Percentiles rank a stretch among this genome's conserved stretches.
Evolutionary conservation across 352 stramenopile genomes (phyloP).

Genomic region (Phytophthora fragariae): DNA sequence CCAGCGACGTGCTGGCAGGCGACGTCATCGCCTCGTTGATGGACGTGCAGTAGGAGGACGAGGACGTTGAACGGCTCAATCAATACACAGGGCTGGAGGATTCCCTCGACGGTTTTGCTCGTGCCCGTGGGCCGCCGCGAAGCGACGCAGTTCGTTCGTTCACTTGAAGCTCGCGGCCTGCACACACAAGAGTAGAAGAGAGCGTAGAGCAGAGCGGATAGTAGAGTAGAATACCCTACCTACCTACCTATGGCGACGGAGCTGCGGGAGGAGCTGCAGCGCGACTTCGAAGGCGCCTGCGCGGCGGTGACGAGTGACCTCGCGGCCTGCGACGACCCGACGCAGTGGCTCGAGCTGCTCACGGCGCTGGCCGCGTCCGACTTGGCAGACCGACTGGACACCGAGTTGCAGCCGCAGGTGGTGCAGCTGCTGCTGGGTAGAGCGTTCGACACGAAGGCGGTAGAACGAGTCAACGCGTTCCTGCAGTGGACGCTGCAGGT

Average conservation of each 20-base stretch:
- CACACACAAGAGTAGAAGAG: too few relatives aligned
- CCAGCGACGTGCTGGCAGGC: constrained; percentile 1
- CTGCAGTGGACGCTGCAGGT: constrained; percentile 54
- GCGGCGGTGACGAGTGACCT: constrained; percentile 54
- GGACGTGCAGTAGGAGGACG: constrained; percentile 7
- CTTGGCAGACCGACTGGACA: constrained; percentile 50
- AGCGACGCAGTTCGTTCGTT: too few relatives aligned
- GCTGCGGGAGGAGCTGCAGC: constrained; percentile 38
- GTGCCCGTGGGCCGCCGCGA: too few relatives aligned
- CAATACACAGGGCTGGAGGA: neutral
- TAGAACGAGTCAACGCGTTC: constrained; percentile 53
- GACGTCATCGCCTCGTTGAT: constrained; percentile 49
- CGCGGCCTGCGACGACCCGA: constrained; percentile 38
- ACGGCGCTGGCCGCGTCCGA: constrained; percentile 25
- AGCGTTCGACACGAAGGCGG: constrained; percentile 39
- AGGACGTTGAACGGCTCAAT: neutral
- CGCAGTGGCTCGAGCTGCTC: constrained; percentile 43
- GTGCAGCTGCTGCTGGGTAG: constrained; percentile 60
- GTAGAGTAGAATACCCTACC: constrained; percentile 7
- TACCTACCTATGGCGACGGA: constrained; percentile 11
- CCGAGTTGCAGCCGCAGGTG: constrained; percentile 64
- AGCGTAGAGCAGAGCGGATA: neutral
- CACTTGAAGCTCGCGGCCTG: neutral
- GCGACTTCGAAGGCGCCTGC: constrained; percentile 65
- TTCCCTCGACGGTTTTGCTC: neutral